Evolutionary conservation across 2,329 filamentous ascomycete species (phyloP), one percentile per base, ranked within the genome.

Genomic region (Colletotrichum tofieldiae): DNA sequence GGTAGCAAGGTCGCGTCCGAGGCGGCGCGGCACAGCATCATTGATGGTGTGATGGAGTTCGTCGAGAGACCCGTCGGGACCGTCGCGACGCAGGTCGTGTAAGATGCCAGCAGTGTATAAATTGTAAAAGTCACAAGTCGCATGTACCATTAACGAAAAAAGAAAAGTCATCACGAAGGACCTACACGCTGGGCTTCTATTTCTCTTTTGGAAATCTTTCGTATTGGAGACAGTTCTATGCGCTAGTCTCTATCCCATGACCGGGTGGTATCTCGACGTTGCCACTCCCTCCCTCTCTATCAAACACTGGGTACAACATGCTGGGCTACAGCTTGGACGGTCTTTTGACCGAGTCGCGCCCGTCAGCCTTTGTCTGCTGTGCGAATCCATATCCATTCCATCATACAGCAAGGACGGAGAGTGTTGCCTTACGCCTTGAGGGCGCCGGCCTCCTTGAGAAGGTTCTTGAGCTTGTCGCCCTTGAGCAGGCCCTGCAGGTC

Each of bases 1-100:
- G 96, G 96, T 0, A 93, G 90, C 80, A 94, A 92, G 77, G 95
- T 98, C 12, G 95, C 95, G 39, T 97, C 94, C 74, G 94, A 98
- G 81, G 86, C 88, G 3, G 94, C 95, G 20, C 89, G 96, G 76
- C 87, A 91, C 82, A 97, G 89, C 76, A 93, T 99, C 62, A 93
- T 97, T 4, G 91, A 97, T 59, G 96, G 96, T 0, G 89, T 97
- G 73, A 92, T 98, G 87, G 92, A 92, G 76, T 93, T 98, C 82
- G 94, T 96, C 1, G 93, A 95, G 82, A 85, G 96, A 75, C 96
- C 96, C 0, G 90, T 98, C 20, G 96, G 95, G 1, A 97, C 94
- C 0, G 92, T 97, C 1, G 93, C 94, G 61, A 89, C 94, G 45
- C 94, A 94, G 84, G 93, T 98, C 59, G 76, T 91, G 64, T 86